Percentiles rank a stretch among this genome's conserved stretches.
Conservation (phyloP, 306 rosid species). For the Trifolium fragiferum region DNA sequence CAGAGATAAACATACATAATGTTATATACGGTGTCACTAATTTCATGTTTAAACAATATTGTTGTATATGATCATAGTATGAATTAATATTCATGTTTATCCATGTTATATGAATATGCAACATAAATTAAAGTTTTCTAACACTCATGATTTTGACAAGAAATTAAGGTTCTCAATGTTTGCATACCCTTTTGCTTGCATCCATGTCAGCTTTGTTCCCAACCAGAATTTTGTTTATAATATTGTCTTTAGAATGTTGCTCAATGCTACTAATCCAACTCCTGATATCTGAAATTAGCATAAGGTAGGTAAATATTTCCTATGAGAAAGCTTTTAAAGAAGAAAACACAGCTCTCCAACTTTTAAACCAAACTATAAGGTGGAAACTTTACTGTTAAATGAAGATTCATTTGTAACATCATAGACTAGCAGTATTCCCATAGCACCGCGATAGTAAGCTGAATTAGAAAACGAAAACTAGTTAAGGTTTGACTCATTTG, state of each 20-base stretch:
- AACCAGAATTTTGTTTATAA: constrained; percentile 88
- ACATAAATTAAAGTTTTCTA: constrained; percentile 9
- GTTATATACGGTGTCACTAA: too few species aligned
- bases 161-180: constrained; percentile 3
- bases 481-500: constrained; percentile 4
- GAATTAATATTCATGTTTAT: not conserved
- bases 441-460: constrained; percentile 99
- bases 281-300: constrained; percentile 74
- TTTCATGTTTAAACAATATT: too few species aligned
- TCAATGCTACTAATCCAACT: constrained; percentile 97
- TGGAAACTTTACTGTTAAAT: constrained; percentile 74
- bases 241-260: constrained; percentile 95
- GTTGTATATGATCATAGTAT: too few species aligned
- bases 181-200: constrained; percentile 88
- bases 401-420: constrained; percentile 96
- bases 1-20: too few species aligned
- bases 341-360: constrained; percentile 30
- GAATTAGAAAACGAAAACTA: constrained; percentile 28
- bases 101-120: not conserved
- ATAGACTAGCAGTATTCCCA: constrained; percentile 96
- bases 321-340: constrained; percentile 27
- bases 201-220: constrained; percentile 99
- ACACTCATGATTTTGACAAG: constrained; percentile 6
- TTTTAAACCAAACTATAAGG: constrained; percentile 23
- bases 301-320: constrained; percentile 31